Evolutionary conservation across 805 yeast genomes (phyloP), one percentile per base, ranked within the genome.

Genomic region (Yamadazyma ubonensis): DNA sequence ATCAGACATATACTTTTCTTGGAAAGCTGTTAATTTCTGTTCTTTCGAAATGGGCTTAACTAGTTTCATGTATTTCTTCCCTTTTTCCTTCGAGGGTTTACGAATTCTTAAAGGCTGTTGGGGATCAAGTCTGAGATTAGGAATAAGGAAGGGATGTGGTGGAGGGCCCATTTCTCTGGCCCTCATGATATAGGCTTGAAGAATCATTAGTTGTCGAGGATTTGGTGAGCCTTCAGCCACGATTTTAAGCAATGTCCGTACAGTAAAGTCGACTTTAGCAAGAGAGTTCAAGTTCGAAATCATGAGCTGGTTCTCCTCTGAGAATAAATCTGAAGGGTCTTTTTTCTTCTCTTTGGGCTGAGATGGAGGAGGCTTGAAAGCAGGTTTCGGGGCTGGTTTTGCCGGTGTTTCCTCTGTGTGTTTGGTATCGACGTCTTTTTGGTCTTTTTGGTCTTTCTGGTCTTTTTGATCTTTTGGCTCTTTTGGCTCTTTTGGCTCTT

Each of bases 211-310:
- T 57, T 88, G 91, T 5, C 74, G 80, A 4, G 78, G 75, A 0
- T 79, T 59, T 0, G 96, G 96, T 17, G 70, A 72, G 4, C 96
- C 96, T 41, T 83, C 75, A 0, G 98, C 97, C 2, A 91, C 96
- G 4, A 73, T 75, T 46, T 82, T 80, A 96, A 91, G 89, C 38
- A 91, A 64, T 1, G 73, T 62, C 47, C 80, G 83, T 36, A 91
- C 61, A 4, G 80, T 72, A 0, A 78, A 71, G 53, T 89, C 95
- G 4, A 72, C 70, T 29, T 83, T 74, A 0, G 97, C 97, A 61
- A 91, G 80, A 1, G 83, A 71, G 53, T 90, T 90, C 53, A 91
- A 72, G 51, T 88, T 86, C 3, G 85, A 79, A 50, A 91, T 88
- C 86, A 91, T 87, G 46, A 83, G 78, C 29, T 83, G 83, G 52